A percentile compares a stretch with the other conserved stretches of the same genome.
Conservation (phyloP, 495 filamentous ascomycete species). For the Aspergillus bridgeri region DNA sequence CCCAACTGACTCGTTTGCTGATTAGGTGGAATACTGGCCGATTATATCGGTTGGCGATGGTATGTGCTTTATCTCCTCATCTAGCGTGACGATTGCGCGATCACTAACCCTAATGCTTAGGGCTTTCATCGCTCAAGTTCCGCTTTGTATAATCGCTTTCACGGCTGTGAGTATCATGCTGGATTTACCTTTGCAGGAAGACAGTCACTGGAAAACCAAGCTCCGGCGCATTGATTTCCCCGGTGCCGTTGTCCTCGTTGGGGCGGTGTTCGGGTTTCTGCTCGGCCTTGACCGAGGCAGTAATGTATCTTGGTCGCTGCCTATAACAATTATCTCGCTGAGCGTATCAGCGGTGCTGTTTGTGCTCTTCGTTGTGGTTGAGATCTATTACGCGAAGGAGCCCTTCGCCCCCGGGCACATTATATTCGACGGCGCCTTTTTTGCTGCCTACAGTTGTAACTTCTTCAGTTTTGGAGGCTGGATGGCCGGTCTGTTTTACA, state of each 20-base stretch:
- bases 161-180: conserved; percentile 59
- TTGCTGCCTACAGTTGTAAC: conserved; percentile 69
- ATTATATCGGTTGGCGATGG: conserved; percentile 83
- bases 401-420: conserved; percentile 81
- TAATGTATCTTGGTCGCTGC: conserved; percentile 65
- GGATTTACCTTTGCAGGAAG: conserved; percentile 54
- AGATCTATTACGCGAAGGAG: conserved; percentile 65
- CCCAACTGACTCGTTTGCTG: not conserved
- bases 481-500: conserved; percentile 65
- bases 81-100: not conserved
- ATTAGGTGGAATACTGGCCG: conserved; percentile 62
- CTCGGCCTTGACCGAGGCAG: conserved; percentile 76
- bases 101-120: conserved; percentile 31
- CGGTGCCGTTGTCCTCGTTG: conserved; percentile 67
- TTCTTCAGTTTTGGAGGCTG: conserved; percentile 72
- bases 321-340: conserved; percentile 57
- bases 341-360: conserved; percentile 59
- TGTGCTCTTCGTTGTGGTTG: conserved; percentile 64
- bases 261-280: conserved; percentile 67
- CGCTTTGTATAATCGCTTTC: conserved; percentile 66
- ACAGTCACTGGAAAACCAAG: conserved; percentile 59
- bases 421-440: conserved; percentile 66
- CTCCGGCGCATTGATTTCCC: conserved; percentile 75
- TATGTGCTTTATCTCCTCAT: conserved; percentile 27
- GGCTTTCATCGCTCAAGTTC: conserved; percentile 70